Evolutionary conservation across 805 yeast genomes (phyloP), one percentile per base, ranked within the genome.

Genomic region (Wickerhamomyces rabaulensis): DNA sequence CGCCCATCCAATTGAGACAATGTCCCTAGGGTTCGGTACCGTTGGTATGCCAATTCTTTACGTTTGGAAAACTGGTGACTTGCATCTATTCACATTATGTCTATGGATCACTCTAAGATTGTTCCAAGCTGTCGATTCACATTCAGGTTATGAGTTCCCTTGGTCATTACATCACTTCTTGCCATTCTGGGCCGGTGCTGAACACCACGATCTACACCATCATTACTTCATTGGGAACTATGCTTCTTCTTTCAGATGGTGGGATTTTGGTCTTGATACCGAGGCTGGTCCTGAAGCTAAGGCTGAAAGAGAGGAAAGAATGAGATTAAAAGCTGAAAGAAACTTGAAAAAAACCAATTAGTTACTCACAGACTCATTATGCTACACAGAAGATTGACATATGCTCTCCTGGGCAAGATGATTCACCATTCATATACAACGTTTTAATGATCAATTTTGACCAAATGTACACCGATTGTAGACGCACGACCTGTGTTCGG

Each of bases 111-210:
- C 86, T 7, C 68, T 87, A 60, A 80, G 97, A 68, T 79, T 91
- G 55, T 82, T 84, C 73, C 98, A 91, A 76, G 98, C 98, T 25
- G 91, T 91, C 50, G 98, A 91, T 65, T 84, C 97, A 19, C 98
- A 91, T 68, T 89, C 97, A 12, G 98, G 97, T 49, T 92, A 91
- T 69, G 97, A 91, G 64, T 91, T 91, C 80, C 97, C 98, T 52
- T 82, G 94, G 87, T 87, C 96, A 9, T 75, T 91, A 63, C 92
- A 89, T 70, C 88, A 89, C 64, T 80, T 91, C 68, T 65, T 91
- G 51, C 96, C 97, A 40, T 78, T 92, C 69, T 90, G 97, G 97
- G 96, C 97, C 4, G 97, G 97, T 54, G 96, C 97, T 19, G 96
- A 87, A 61, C 97, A 91, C 68, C 97, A 91, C 65, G 98, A 91